phyloP scores from a whole-genome alignment of 2,329 filamentous ascomycete species.

The Chaetomium olivaceum region DNA sequence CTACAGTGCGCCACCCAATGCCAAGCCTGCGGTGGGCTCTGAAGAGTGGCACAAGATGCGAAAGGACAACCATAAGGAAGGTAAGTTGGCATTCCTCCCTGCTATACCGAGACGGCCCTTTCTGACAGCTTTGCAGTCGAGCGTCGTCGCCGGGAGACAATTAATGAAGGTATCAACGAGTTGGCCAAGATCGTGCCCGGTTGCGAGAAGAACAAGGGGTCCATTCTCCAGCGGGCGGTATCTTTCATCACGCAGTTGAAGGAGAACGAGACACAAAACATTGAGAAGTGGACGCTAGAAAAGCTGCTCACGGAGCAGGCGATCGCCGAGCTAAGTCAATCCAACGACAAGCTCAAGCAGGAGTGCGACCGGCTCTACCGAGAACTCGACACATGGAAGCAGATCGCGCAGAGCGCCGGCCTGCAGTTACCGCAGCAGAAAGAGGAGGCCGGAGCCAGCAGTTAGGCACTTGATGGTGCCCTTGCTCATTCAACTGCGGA shows the following conservation, averaged over 20 bases:
- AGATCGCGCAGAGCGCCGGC: slow-evolving; percentile 62
- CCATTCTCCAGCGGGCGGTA: slow-evolving; percentile 89
- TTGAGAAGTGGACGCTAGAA: slow-evolving; percentile 90
- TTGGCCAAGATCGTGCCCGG: slow-evolving; percentile 96
- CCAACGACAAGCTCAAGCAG: slow-evolving; percentile 82
- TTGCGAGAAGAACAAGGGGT: slow-evolving; percentile 98
- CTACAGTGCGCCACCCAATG: slow-evolving; percentile 44
- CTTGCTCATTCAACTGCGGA: neutral
- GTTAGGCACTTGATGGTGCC: slow-evolving; percentile 20
- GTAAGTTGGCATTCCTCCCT: slow-evolving; percentile 50
- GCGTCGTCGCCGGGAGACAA: slow-evolving; percentile 92
- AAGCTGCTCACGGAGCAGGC: slow-evolving; percentile 89
- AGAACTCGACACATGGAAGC: slow-evolving; percentile 78
- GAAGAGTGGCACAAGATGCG: slow-evolving; percentile 98
- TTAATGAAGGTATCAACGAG: slow-evolving; percentile 98
- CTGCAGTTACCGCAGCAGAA: slow-evolving; percentile 45
- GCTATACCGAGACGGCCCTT: neutral
- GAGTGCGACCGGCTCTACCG: slow-evolving; percentile 77
- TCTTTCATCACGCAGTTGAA: slow-evolving; percentile 93
- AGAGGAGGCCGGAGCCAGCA: slow-evolving; percentile 37
- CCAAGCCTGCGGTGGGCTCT: slow-evolving; percentile 87
- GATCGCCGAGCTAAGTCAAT: slow-evolving; percentile 81
- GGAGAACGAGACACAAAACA: slow-evolving; percentile 90
- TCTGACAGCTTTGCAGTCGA: slow-evolving; percentile 65
- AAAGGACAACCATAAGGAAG: slow-evolving; percentile 98